Base-by-base conservation (phyloP, 257 asterid species). In the Solanum dulcamara region DNA sequence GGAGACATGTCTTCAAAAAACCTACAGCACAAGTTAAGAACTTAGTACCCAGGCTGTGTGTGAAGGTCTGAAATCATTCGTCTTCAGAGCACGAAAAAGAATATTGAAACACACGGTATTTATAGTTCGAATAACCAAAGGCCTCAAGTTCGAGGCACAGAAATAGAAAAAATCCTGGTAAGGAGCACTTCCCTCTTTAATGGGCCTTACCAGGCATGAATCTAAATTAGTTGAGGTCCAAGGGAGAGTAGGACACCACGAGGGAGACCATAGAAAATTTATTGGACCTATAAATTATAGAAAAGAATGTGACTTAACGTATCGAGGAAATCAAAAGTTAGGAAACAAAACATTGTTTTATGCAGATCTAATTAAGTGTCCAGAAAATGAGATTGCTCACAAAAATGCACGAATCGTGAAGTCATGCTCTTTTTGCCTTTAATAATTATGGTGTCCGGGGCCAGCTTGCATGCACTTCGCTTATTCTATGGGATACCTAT, bases 1-100 rank as follows among this genome's bases (percentile, higher is more conserved):
- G 89, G 88, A 84, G 88, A 71, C 81, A 64, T 86, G 42, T 88
- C 94, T 81, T 81, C 85, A 55, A 32, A 80, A 88, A 89, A 90
- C 90, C 96, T 93, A 44, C 48, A 85, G 66, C 87, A 62, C 80
- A 82, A 38, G 17, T 18, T 32, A 38, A 84, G 26, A 57, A 42
- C 26, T 88, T 33, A 83, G 44, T 50, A 48, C 37, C 38, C 42
- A 50, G 11, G 42, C 15, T 13, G n/a, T 33, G n/a, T n/a, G 18
- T 40, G 55, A 55, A n/a, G 84, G 42, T 62, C 13, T 26, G 35
- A 68, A 26, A 67, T 44, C 22, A 28, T 38, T 7, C 22, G 30
- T 42, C 40, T 84, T 33, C 13, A 4, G 3, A 38, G 18, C 26
- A 33, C 20, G 1, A 7, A 59, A 57, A 60, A 10, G 22, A 35